Evolutionary conservation across 441 rosid species (phyloP), one percentile per base, ranked within the genome.

Genomic region (Geranium incanum): DNA sequence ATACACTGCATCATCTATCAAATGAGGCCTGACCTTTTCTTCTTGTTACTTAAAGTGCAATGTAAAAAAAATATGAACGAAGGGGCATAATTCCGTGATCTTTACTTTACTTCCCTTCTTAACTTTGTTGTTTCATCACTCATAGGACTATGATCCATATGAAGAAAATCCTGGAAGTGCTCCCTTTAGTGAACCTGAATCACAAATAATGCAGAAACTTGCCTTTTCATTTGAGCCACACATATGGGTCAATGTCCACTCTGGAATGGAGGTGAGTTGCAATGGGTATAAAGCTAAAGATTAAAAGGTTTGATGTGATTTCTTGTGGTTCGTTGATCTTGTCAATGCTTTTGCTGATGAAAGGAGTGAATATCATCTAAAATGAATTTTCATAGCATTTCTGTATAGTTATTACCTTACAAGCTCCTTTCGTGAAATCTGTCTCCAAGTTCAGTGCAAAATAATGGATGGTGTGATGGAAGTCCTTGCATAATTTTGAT

Each of bases 121-220:
- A 76, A 11, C 57, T 70, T 69, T 75, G 6, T 73, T 16, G 21
- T 68, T 71, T 52, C 38, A 66, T 21, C 62, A 36, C 68, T 76
- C 78, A 41, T 72, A 95, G 98, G 99, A 95, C 75, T 95, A 89
- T 81, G 95, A 95, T 82, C 99, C 99, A 67, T 86, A 86, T 76
- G 99, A 95, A 88, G 99, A 95, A 85, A 89, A 95, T 84, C 99
- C 99, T 70, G 99, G 99, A 72, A 83, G 81, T 75, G 90, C 82
- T 82, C 88, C 98, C 63, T 92, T 95, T 74, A 92, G 98, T 71
- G 99, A 95, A 79, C 98, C 99, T 67, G 99, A 95, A 82, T 73
- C 91, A 75, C 99, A 95, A 78, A 86, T 88, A 69, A 87, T 95
- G 99, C 86, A 88, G 77, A 92, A 89, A 83, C 89, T 95, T 45